phyloP scores from a whole-genome alignment of 1,139 yeast genomes.

The Geotrichum klebahnii region DNA sequence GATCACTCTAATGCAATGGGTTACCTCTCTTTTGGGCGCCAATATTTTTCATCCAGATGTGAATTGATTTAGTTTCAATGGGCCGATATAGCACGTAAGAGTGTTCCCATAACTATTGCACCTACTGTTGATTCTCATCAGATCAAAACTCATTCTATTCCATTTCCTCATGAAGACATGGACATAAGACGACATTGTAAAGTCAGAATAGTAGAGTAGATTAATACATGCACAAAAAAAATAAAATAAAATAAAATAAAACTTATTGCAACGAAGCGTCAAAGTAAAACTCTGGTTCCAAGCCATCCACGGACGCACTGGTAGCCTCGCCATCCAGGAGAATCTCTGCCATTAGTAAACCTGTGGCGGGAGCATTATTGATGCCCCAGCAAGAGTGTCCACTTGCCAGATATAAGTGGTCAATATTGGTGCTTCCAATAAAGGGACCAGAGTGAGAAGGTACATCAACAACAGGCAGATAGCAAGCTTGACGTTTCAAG shows the following conservation, averaged over 20 bases:
- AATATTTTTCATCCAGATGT: no score
- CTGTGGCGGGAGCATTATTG: constrained; percentile 95
- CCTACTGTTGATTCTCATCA: no score
- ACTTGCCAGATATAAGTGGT: constrained; percentile 70
- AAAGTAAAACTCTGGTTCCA: constrained; percentile 82
- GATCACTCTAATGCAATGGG: no score
- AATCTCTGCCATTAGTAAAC: constrained; percentile 83
- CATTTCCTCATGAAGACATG: no score
- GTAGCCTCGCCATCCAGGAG: constrained; percentile 77
- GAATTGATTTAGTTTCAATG: no score
- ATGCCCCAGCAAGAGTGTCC: constrained; percentile 99
- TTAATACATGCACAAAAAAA: not conserved
- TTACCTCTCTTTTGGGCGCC: no score
- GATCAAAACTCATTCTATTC: no score
- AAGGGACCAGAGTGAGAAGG: constrained; percentile 91
- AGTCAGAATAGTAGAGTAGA: no score
- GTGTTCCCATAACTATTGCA: no score
- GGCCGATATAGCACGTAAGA: no score
- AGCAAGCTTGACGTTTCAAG: constrained; percentile 87
- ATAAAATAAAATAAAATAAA: not conserved
- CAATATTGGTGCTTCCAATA: constrained; percentile 87
- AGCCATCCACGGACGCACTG: constrained; percentile 72
- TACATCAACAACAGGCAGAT: constrained; percentile 87
- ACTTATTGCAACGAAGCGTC: constrained; percentile 38
- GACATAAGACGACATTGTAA: no score